Base-by-base conservation (phyloP, 2,329 filamentous ascomycete species). In the Epichloe sibirici region DNA sequence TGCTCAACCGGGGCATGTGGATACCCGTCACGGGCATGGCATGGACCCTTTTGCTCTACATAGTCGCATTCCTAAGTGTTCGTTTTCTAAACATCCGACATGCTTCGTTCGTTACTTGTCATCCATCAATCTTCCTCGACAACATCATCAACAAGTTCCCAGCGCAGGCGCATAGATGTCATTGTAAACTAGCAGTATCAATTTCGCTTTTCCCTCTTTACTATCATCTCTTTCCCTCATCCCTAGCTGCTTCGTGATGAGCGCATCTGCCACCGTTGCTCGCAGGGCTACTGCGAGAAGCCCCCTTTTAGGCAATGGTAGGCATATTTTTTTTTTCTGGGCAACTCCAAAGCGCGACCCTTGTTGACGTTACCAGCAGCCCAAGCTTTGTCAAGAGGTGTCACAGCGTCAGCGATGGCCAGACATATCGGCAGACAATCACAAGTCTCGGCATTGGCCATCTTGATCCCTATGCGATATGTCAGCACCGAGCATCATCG, bases 401-500 rank as follows among this genome's bases (percentile, higher is more conserved):
- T 77, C 51, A 67, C 74, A 51, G 70, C 76, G 31, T 65, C 72
- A 50, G 66, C 73, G 43, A 65, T 80, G 44, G 67, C 68, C 56
- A 73, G 73, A 53, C 74, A 75, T 58, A 62, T 73, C 55, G 69
- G 69, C 56, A 70, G 69, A 56, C 63, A 78, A 40, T 67, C 70
- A 50, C 69, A 74, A 56, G 63, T 74, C 48, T 69, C 76, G 28
- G 76, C 77, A 15, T 68, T 81, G 59, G 78, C 79, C 45, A 70
- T 83, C 38, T 66, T 83, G 53, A 72, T 83, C 51, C 79, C 80
- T 17, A 63, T 73, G 53, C 77, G 81, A 63, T 67, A 68, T 60
- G 70, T 82, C 60, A 74, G 76, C 46, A 85, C 81, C 60, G 79
- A 83, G 54, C 75, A 78, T 57, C 78, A 81, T 65, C 72, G 73